Percentiles rank a stretch among this genome's conserved stretches.
phyloP scores from a whole-genome alignment of 2,329 filamentous ascomycete species.

The Ambrosiella beaveri region DNA sequence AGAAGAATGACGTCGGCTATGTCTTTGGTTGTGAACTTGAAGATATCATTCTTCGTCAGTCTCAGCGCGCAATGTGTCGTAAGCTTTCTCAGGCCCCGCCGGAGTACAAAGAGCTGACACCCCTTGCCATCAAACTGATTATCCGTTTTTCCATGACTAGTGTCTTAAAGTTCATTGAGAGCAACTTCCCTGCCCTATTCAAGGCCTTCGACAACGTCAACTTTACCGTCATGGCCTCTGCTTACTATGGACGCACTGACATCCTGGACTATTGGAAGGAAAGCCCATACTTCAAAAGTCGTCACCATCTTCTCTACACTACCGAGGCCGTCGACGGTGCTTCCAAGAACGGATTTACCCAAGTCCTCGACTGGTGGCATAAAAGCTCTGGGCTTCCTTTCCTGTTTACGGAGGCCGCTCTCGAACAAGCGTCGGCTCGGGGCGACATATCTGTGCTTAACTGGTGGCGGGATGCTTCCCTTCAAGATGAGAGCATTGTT shows the following conservation, averaged over 20 bases:
- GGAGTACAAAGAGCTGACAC: conserved; percentile 54
- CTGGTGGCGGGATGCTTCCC: conserved; percentile 71
- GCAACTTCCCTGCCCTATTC: conserved; percentile 54
- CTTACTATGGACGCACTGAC: conserved; percentile 66
- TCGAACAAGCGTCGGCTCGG: conserved; percentile 73
- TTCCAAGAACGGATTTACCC: conserved; percentile 67
- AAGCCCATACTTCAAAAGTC: conserved; percentile 64
- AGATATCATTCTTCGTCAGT: conserved; percentile 63
- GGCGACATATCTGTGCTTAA: conserved; percentile 75
- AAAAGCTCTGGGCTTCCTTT: conserved; percentile 58
- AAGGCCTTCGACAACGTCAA: conserved; percentile 70
- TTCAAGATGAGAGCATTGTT: conserved; percentile 37
- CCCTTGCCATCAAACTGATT: conserved; percentile 69
- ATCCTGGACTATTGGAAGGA: conserved; percentile 86
- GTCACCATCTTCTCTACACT: conserved; percentile 52
- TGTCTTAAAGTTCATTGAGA: conserved; percentile 51
- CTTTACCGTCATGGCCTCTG: conserved; percentile 73
- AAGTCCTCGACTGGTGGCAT: conserved; percentile 85
- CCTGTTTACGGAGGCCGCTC: conserved; percentile 69
- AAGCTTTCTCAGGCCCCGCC: conserved; percentile 56
- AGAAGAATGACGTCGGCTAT: neutral
- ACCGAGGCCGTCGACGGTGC: conserved; percentile 74
- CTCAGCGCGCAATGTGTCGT: conserved; percentile 52
- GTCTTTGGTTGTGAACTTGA: conserved; percentile 52
- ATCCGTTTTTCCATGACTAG: conserved; percentile 78